Percentiles rank a stretch among this genome's conserved stretches.
Conservation (phyloP, 371 early-diverging fungal species). For the Syncephalastrum racemosum region DNA sequence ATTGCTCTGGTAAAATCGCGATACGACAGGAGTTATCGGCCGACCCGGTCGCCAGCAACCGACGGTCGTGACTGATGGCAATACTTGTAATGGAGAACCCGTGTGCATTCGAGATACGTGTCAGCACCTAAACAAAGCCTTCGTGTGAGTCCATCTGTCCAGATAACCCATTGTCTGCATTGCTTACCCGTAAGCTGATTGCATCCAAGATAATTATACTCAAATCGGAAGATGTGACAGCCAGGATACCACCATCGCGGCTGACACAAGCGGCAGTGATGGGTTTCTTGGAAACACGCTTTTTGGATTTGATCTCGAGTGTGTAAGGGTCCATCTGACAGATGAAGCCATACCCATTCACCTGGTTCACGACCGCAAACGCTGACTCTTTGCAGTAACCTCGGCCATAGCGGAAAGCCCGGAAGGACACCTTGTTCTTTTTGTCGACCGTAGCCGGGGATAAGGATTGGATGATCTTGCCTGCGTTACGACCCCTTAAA, state of each 20-base stretch:
- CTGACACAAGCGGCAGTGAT: constrained; percentile 45
- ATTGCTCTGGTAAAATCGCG: constrained; percentile 54
- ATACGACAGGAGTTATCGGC: constrained; percentile 66
- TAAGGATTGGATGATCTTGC: constrained; percentile 57
- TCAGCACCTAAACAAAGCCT: constrained; percentile 21
- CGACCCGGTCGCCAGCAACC: constrained; percentile 63
- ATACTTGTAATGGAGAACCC: constrained; percentile 65
- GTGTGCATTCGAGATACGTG: constrained; percentile 59
- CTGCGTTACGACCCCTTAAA: constrained; percentile 48
- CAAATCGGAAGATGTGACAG: constrained; percentile 59
- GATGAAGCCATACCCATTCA: constrained; percentile 25
- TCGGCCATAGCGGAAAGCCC: constrained; percentile 57
- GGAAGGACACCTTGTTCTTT: constrained; percentile 47
- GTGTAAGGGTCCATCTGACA: constrained; percentile 41
- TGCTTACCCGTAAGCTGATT: constrained; percentile 45
- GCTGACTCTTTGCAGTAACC: constrained; percentile 43
- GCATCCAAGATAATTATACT: constrained; percentile 55
- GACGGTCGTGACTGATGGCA: constrained; percentile 59
- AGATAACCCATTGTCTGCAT: too few species aligned
- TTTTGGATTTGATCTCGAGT: constrained; percentile 23
- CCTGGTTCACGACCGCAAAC: constrained; percentile 37
- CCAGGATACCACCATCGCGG: constrained; percentile 56
- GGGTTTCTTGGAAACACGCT: constrained; percentile 32
- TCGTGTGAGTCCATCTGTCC: not conserved
- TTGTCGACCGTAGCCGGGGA: constrained; percentile 49